Evolutionary conservation across 2,329 filamentous ascomycete species (phyloP), one percentile per base, ranked within the genome.

Genomic region (Falciphora oryzae): DNA sequence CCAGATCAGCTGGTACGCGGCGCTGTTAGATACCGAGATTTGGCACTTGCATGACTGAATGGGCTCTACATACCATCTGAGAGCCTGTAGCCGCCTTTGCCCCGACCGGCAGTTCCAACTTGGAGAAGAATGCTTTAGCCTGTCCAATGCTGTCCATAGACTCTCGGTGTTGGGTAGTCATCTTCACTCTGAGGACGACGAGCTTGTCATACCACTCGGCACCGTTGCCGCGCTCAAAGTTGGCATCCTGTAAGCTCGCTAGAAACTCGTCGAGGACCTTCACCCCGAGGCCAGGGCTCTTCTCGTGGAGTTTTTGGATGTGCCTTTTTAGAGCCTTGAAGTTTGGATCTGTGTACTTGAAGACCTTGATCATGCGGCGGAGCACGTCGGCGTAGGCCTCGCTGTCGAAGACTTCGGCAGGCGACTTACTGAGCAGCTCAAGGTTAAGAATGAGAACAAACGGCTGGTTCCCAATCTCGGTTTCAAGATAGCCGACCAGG

Each of bases 1-100:
- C 92, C 93, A 97, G 4, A 97, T 77, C 4, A 97, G 75, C 90
- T 94, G 66, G 6, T n/a, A 7, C 67, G 71, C 71, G 16, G 16
- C 3, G 22, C 18, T 58, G 44, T n/a, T 58, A 22, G 28, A 14
- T 56, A 10, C n/a, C 2, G 18, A 22, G 32, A 16, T 13, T 8
- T 4, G 6, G 22, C 8, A 3, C 11, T 27, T 4, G n/a, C 35
- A 28, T 50, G 5, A 62, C 44, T 14, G 1, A 22, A 32, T 59
- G 13, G 18, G 32, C 38, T 28, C 8, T 22, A 74, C 83, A 69
- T 72, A 90, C 87, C 44, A 86, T 89, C 69, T 91, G 89, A 8
- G 85, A 84, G 44, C 89, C 88, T 67, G 87, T 85, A 16, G 90
- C 86, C 7, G 87, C 86, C 67, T 85, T 81, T 5, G 84, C 75